Conservation (phyloP, 345 rosid genomes). For the Firmiana major region DNA sequence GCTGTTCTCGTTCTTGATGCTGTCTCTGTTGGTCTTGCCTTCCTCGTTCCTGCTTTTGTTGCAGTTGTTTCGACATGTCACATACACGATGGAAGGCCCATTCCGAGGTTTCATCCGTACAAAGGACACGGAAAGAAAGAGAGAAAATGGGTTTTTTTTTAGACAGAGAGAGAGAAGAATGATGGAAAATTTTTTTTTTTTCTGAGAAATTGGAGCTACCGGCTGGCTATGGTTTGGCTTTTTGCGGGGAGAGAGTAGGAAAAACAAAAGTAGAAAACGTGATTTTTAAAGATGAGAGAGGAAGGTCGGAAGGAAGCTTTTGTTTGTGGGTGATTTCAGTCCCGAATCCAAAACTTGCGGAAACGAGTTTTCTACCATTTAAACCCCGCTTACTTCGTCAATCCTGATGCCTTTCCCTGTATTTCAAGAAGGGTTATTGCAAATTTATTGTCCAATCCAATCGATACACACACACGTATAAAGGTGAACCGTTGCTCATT, state of each 20-base stretch:
- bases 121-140: background rate
- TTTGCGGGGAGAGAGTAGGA: background rate
- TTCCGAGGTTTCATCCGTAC: conserved; percentile 22
- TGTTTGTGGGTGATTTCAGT: background rate
- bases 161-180: conserved; percentile 1
- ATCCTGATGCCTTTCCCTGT: background rate
- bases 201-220: background rate
- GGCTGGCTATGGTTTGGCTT: conserved; percentile 9
- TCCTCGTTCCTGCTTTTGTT: background rate
- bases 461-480: too few species aligned
- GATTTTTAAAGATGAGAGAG: background rate
- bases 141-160: background rate
- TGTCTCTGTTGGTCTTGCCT: background rate
- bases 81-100: conserved; percentile 13
- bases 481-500: background rate
- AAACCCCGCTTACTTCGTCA: background rate
- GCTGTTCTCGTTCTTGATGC: background rate
- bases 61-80: conserved; percentile 23
- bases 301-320: background rate
- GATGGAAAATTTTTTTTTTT: background rate
- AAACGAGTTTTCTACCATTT: background rate
- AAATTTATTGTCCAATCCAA: too few species aligned
- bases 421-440: background rate
- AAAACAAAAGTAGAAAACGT: background rate
- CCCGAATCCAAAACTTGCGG: background rate